phyloP scores from a whole-genome alignment of 2,329 filamentous ascomycete species.

The Sclerotinia sclerotiorum region DNA sequence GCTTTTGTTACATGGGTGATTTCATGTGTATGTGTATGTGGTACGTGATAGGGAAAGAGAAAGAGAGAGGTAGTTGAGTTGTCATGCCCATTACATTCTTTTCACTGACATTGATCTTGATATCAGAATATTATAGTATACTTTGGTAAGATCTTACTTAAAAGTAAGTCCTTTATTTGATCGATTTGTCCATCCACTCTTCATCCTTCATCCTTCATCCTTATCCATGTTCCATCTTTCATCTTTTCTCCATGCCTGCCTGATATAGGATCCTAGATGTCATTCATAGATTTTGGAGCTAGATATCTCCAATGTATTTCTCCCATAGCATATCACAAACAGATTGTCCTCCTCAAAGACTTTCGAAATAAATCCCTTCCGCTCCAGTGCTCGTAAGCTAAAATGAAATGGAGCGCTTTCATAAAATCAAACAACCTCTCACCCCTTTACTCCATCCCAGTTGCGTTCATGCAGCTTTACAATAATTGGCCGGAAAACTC shows the following conservation, averaged over 20 bases:
- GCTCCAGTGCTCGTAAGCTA: not conserved
- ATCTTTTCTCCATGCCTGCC: too few relatives aligned
- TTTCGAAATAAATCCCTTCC: not conserved
- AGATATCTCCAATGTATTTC: not conserved
- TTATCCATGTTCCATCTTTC: too few relatives aligned
- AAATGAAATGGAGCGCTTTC: not conserved
- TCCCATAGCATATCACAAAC: not conserved
- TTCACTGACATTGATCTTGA: not conserved
- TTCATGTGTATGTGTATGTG: not conserved
- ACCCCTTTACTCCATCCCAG: too few relatives aligned
- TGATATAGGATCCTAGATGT: too few relatives aligned
- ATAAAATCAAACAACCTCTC: not conserved
- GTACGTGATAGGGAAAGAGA: not conserved
- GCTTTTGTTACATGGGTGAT: too few relatives aligned
- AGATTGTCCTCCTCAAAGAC: not conserved
- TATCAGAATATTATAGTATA: not conserved
- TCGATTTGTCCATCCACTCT: not conserved
- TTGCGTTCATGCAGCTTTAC: conserved; percentile 45
- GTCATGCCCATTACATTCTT: not conserved
- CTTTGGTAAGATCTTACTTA: not conserved
- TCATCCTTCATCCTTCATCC: too few relatives aligned
- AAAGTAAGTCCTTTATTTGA: not conserved
- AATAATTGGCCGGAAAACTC: conserved; percentile 83
- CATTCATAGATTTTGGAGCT: not conserved
- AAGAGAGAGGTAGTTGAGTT: not conserved